Base-by-base conservation (phyloP, 192 early-diverging fungal species). In the Coemansia sp. region DNA sequence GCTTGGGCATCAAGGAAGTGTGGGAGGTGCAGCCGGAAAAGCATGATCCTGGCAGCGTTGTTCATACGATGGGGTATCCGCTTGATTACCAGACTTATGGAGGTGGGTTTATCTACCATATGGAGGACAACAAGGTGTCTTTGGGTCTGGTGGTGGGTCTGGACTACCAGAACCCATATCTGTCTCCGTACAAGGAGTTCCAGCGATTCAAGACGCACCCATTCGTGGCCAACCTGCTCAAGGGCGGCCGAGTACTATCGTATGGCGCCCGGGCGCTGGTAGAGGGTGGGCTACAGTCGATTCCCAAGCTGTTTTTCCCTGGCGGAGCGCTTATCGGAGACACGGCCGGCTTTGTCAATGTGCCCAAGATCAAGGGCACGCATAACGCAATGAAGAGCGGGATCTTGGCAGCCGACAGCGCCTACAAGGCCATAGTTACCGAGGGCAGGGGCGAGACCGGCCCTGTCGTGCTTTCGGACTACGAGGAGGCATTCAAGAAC, bases 341-440 rank as follows among this genome's bases (percentile, higher is more conserved):
- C 66, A 87, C 94, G 2, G 96, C 96, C 40, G 94, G 96, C 2
- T 94, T 97, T 75, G 56, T 99, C 56, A 99, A 99, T 65, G 83
- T 99, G 52, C 90, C 93, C 51, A 99, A 99, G 79, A 97, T 99
- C 65, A 99, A 99, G 79, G 96, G 96, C 36, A 99, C 94, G 0
- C 96, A 99, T 79, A 99, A 90, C n/a, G 93, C 96, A 40, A 97
- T 99, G 94, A 94, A 93, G 77, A 93, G 90, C 17, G 94, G 94
- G 30, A 97, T 98, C 79, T 67, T 99, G 48, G 96, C 94, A 30
- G 96, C 87, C 21, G 96, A 99, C 65, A 83, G 92, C 34, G 86
- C 90, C 3, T 94, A 85, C 69, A 87, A 88, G 14, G 82, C 87
- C 4, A 73, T 91, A 40, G 40, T 65, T 3, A 23, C 40, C 9